Conservation (phyloP, 1,139 yeast species). For the Meyerozyma guilliermondii region DNA sequence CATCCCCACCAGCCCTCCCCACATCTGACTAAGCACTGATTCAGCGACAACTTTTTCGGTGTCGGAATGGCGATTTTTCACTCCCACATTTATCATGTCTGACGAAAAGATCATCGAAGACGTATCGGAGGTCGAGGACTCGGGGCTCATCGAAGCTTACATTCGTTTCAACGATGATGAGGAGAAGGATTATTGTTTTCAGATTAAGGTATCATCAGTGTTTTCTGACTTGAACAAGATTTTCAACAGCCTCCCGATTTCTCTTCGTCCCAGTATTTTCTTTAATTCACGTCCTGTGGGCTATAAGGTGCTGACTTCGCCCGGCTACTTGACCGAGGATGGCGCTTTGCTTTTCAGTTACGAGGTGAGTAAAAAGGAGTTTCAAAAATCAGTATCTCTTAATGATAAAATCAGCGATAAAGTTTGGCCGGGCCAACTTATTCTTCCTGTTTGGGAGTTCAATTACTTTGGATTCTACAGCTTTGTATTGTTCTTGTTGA, state of each 20-base stretch:
- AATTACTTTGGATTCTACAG: constrained; percentile 45
- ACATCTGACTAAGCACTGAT: constrained; percentile 1
- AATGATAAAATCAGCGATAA: constrained; percentile 50
- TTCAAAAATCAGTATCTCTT: constrained; percentile 38
- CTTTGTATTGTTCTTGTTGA: constrained; percentile 41
- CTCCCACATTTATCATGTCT: neutral
- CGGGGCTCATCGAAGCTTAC: constrained; percentile 56
- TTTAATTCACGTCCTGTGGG: constrained; percentile 61
- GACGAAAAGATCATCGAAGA: constrained; percentile 12
- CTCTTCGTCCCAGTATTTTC: constrained; percentile 76
- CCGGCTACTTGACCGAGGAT: constrained; percentile 80
- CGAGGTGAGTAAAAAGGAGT: constrained; percentile 46
- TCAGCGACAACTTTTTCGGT: neutral
- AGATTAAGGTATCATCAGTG: constrained; percentile 51
- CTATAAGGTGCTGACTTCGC: constrained; percentile 63
- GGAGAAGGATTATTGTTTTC: constrained; percentile 89
- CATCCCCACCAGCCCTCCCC: neutral
- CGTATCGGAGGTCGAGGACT: constrained; percentile 14
- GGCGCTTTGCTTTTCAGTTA: constrained; percentile 72
- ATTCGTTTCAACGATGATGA: constrained; percentile 78
- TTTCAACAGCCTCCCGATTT: constrained; percentile 63
- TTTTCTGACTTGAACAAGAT: constrained; percentile 57
- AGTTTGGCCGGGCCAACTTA: constrained; percentile 86
- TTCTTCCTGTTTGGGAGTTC: constrained; percentile 74
- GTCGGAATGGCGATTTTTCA: neutral